A percentile compares a stretch with the other conserved stretches of the same genome.
These are phyloP conservation scores for Acer yangbiense DNA, from an alignment of 345 rosid genomes.

Conservation along the genomic window DNA sequence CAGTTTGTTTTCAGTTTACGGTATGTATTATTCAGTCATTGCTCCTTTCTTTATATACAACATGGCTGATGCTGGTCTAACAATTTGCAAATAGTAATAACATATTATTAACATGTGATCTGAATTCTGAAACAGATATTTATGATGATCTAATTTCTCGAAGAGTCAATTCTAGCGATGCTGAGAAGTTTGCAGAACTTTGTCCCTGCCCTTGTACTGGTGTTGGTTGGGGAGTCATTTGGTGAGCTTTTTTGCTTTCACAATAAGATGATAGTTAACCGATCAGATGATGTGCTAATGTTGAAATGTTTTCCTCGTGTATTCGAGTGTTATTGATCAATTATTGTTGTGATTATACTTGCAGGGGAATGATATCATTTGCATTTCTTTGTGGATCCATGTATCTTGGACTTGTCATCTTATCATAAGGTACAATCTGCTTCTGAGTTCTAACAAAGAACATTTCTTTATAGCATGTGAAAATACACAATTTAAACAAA, in stretches of 20 bases:
- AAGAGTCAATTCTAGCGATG: constrained; percentile 88
- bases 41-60: constrained; percentile 2
- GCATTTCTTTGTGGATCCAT: constrained; percentile 67
- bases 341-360: constrained; percentile 20
- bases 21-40: constrained; percentile 39
- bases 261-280: constrained; percentile 1
- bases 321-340: not conserved
- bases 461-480: not conserved
- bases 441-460: not conserved
- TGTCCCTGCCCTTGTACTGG: constrained; percentile 96
- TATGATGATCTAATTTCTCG: constrained; percentile 94
- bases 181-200: constrained; percentile 97
- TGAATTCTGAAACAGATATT: constrained; percentile 50
- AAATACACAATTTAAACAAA: not conserved
- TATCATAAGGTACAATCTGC: constrained; percentile 63
- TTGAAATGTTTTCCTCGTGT: not conserved
- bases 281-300: constrained; percentile 4
- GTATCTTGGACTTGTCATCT: constrained; percentile 88
- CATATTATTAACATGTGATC: no score
- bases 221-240: constrained; percentile 93
- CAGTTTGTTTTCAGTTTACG: constrained; percentile 94
- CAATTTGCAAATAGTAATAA: not conserved
- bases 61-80: constrained; percentile 4
- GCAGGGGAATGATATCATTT: constrained; percentile 97
- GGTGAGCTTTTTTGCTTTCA: constrained; percentile 48